Evolutionary conservation across 257 asterid genomes (phyloP), one percentile per base, ranked within the genome.

Genomic region (Cruciata laevipes): DNA sequence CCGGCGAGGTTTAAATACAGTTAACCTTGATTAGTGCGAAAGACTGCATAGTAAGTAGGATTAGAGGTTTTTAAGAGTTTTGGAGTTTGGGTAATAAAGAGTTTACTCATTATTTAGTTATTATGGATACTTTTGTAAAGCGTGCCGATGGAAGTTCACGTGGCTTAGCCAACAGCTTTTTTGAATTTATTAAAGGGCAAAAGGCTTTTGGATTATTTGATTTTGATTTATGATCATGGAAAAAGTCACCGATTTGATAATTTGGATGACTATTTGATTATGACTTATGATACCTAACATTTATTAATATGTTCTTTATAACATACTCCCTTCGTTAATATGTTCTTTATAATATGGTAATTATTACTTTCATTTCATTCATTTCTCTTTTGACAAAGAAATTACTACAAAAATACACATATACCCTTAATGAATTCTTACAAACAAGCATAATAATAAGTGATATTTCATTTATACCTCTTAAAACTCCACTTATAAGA

Each of bases 41-140:
- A 47, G 20, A 72, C 16, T 14, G 0, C 1, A 18, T 24, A 40
- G 12, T 47, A 7, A 51, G 3, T 35, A 57, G 66, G 69, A 47
- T 37, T 12, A 37, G 60, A 81, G 59, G 67, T 24, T 66, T 49
- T 61, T 72, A 69, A 71, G 79, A 80, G 76, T 74, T 81, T 49
- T 76, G 85, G 84, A 70, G 69, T 77, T 73, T 63, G 13, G 69
- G 81, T 66, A 20, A 61, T 58, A 73, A 70, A 75, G 73, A 71
- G 51, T 42, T 71, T 70, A 60, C 51, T 42, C 51, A 42, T 42
- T 42, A 13, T 9, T 42, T n/a, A n/a, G n/a, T n/a, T 42, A 42
- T 42, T 42, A 42, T 12, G 51, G 51, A 42, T 14, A n/a, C 4
- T 47, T 47, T 47, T 47, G 55, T 47, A 47, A 47, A 42, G 51